Evolutionary conservation across 1,139 yeast species (phyloP).

Genomic region (Suhomyces anneliseae): DNA sequence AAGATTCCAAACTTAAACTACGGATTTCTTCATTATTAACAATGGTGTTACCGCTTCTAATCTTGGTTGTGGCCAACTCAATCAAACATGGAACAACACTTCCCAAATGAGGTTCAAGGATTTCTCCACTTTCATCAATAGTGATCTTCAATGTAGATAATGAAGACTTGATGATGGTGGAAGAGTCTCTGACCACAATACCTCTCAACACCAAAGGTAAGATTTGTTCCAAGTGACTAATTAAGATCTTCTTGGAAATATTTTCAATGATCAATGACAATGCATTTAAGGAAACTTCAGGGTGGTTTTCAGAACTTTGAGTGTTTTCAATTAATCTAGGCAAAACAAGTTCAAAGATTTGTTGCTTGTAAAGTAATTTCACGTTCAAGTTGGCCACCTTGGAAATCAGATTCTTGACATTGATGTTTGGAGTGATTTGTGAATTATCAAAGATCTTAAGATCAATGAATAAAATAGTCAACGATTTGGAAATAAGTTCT

Average conservation of each 20-base stretch:
- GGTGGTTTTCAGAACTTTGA: conserved; percentile 17
- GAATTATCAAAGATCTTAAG: conserved; percentile 55
- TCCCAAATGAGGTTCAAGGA: conserved; percentile 54
- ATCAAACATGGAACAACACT: conserved; percentile 58
- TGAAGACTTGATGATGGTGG: conserved; percentile 56
- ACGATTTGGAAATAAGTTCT: conserved; percentile 45
- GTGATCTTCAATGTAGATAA: conserved; percentile 55
- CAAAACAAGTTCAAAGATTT: conserved; percentile 59
- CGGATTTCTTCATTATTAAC: conserved; percentile 45
- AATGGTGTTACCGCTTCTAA: conserved; percentile 20
- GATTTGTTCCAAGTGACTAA: conserved; percentile 60
- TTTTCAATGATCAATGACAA: conserved; percentile 67
- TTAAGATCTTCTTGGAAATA: conserved; percentile 59
- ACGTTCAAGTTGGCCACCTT: conserved; percentile 58
- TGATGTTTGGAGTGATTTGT: conserved; percentile 19
- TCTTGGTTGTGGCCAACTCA: conserved; percentile 28
- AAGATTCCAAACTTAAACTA: conserved; percentile 54
- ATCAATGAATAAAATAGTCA: conserved; percentile 67
- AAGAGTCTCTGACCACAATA: conserved; percentile 44
- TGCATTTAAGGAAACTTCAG: conserved; percentile 55
- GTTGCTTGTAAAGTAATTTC: conserved; percentile 73
- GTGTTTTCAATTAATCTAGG: conserved; percentile 49
- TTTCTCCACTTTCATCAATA: conserved; percentile 48
- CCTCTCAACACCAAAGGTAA: conserved; percentile 75
- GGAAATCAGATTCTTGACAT: conserved; percentile 34